Evolutionary conservation across 2,329 filamentous ascomycete species (phyloP).

Genomic region (Chrysosphaeria jannelii): DNA sequence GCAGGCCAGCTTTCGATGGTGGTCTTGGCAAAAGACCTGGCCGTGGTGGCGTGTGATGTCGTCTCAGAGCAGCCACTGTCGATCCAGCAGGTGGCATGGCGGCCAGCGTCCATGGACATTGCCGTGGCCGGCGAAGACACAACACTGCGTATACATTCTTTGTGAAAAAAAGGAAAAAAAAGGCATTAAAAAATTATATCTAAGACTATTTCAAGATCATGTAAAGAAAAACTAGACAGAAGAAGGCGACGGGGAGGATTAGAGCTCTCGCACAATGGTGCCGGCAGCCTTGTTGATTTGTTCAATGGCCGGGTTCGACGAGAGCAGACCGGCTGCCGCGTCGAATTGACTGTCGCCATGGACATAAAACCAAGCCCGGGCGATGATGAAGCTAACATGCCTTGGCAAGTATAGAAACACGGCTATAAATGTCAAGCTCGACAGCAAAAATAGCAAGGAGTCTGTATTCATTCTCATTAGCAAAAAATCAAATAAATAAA

Average conservation of each 20-base stretch:
- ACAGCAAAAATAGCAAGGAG: conserved; percentile 70
- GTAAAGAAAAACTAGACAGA: neutral
- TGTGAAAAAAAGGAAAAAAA: too few species aligned
- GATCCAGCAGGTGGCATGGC: conserved; percentile 39
- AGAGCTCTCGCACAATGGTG: conserved; percentile 11
- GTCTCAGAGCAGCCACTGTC: too few species aligned
- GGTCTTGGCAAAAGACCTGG: too few species aligned
- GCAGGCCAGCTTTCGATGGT: conserved; percentile 16
- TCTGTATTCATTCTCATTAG: conserved; percentile 31
- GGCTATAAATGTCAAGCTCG: conserved; percentile 63
- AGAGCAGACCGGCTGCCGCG: conserved; percentile 13
- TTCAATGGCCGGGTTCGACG: conserved; percentile 6
- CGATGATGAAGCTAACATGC: conserved; percentile 55
- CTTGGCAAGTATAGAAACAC: conserved; percentile 79
- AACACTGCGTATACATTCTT: conserved; percentile 25
- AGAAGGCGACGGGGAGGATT: conserved; percentile 1
- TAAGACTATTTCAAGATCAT: neutral
- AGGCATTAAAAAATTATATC: too few species aligned
- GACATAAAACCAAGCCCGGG: conserved; percentile 84
- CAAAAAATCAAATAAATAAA: neutral
- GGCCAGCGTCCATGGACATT: conserved; percentile 14
- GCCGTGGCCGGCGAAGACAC: conserved; percentile 29
- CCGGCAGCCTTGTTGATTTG: conserved; percentile 2
- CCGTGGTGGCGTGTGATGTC: too few species aligned
- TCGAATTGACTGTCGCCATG: conserved; percentile 34